These are phyloP conservation scores for Podaxis carcinomalis DNA, from an alignment of 768 basidiomycete species.

Conservation along the genomic window DNA sequence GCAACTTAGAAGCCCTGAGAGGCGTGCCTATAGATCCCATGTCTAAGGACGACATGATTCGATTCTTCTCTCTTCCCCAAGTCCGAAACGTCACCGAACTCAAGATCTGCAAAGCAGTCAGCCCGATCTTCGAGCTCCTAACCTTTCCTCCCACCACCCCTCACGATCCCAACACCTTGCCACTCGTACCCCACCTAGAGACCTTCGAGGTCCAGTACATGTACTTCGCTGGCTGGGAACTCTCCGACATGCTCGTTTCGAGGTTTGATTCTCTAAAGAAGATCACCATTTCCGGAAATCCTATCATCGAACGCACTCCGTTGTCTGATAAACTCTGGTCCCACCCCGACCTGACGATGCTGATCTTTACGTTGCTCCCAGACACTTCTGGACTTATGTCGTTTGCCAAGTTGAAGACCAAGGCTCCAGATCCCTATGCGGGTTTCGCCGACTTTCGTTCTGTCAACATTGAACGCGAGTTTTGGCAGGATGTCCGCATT, in stretches of 20 bases:
- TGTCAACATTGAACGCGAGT: too few relatives aligned
- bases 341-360: neutral
- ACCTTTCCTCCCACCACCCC: neutral
- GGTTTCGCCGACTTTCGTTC: too few relatives aligned
- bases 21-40: neutral
- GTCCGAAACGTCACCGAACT: neutral
- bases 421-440: neutral
- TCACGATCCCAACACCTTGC: neutral
- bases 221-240: neutral
- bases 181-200: neutral
- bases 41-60: neutral
- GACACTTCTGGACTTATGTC: neutral
- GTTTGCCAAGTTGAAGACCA: neutral
- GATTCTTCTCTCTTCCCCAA: neutral
- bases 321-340: neutral
- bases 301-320: neutral
- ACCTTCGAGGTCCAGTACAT: neutral
- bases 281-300: neutral
- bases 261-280: neutral
- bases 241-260: constrained; percentile 1
- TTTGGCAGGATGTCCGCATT: too few relatives aligned
- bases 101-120: neutral
- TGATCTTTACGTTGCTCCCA: neutral
- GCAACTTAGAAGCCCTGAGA: neutral
- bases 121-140: neutral